These are phyloP conservation scores for Metschnikowia cerradonensis DNA, from an alignment of 805 yeast species.

Conservation along the genomic window DNA sequence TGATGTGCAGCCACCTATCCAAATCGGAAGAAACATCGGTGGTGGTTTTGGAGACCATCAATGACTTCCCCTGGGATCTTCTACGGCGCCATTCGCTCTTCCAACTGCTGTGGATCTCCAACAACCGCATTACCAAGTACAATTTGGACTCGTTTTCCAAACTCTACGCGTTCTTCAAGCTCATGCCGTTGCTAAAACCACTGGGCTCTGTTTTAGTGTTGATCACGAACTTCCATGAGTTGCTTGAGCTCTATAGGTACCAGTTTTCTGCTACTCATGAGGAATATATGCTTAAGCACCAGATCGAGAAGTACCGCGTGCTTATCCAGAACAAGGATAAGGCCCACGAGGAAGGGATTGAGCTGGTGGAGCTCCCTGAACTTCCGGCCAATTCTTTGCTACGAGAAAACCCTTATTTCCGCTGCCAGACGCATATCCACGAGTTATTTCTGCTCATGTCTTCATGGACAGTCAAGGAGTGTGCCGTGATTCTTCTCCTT, in stretches of 20 bases:
- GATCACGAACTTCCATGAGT: constrained; percentile 32
- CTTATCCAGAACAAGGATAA: constrained; percentile 21
- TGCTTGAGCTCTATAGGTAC: constrained; percentile 31
- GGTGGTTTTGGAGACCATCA: constrained; percentile 29
- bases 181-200: constrained; percentile 8
- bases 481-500: constrained; percentile 25
- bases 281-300: constrained; percentile 29
- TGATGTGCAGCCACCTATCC: constrained; percentile 28
- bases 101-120: constrained; percentile 19
- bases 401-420: constrained; percentile 27
- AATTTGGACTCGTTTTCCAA: constrained; percentile 26
- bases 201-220: constrained; percentile 21
- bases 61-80: constrained; percentile 27
- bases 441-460: constrained; percentile 25
- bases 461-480: constrained; percentile 19
- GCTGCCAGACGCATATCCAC: constrained; percentile 29
- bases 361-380: constrained; percentile 21
- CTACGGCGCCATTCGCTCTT: constrained; percentile 21
- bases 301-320: constrained; percentile 24
- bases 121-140: constrained; percentile 13
- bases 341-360: constrained; percentile 21
- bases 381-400: constrained; percentile 30
- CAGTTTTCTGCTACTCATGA: constrained; percentile 33
- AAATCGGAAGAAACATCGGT: constrained; percentile 16
- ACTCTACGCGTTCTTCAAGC: constrained; percentile 20